Percentiles rank a stretch among this genome's conserved stretches.
phyloP scores from a whole-genome alignment of 768 basidiomycete species.

The Boletus subparvulus region DNA sequence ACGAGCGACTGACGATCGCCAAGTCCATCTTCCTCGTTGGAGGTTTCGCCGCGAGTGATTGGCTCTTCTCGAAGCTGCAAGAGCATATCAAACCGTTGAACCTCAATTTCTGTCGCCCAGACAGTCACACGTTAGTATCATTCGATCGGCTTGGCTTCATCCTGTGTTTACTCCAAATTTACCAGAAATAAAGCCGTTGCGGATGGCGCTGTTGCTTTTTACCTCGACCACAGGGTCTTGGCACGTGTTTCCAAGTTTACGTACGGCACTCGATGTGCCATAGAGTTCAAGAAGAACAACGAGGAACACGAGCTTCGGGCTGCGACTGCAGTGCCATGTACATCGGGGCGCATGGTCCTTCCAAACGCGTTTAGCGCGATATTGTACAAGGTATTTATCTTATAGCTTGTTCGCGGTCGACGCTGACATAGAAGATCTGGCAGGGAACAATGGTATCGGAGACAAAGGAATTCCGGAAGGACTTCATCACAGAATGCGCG shows the following conservation, averaged over 20 bases:
- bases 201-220: constrained; percentile 44
- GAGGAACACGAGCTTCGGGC: constrained; percentile 31
- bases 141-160: neutral
- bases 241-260: constrained; percentile 40
- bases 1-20: neutral
- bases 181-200: constrained; percentile 47
- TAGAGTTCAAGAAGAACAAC: constrained; percentile 30
- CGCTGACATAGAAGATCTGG: neutral
- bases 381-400: constrained; percentile 23
- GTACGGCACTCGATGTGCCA: constrained; percentile 37
- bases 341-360: constrained; percentile 33
- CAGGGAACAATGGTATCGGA: constrained; percentile 33
- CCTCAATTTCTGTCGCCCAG: constrained; percentile 48
- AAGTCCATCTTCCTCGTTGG: constrained; percentile 44
- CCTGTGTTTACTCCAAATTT: neutral
- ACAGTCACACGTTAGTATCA: constrained; percentile 46
- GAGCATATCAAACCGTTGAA: constrained; percentile 33
- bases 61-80: constrained; percentile 38
- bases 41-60: constrained; percentile 46
- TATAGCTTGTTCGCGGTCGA: neutral
- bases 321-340: constrained; percentile 27
- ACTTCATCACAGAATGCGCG: constrained; percentile 31
- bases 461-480: constrained; percentile 32
- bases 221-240: constrained; percentile 42
- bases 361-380: constrained; percentile 34